Percentiles rank a stretch among this genome's conserved stretches.
Conservation (phyloP, 768 basidiomycete species). For the Mrakia gelida region DNA sequence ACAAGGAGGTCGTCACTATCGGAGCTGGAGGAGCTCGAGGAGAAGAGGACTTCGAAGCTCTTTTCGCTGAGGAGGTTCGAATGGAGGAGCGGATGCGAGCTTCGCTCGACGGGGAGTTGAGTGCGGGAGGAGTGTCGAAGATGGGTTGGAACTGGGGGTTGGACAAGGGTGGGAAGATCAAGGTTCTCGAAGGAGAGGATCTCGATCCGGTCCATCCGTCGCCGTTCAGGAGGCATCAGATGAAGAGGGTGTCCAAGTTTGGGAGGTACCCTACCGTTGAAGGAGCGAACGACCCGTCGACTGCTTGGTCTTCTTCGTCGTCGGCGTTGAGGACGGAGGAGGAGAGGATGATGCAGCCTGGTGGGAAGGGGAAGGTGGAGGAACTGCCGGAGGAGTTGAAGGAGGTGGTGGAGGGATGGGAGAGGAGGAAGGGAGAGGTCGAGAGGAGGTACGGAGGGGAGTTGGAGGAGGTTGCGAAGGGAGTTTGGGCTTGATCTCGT, state of each 20-base stretch:
- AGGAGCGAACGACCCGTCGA: not conserved
- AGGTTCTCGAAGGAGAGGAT: not conserved
- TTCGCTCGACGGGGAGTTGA: not conserved
- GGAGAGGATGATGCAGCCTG: not conserved
- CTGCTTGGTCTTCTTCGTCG: not conserved
- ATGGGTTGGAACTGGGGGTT: slow-evolving; percentile 10
- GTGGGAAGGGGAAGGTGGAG: not conserved
- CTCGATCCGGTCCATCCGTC: not conserved
- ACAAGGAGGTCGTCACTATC: not conserved
- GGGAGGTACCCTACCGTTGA: not conserved
- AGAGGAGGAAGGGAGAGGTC: not conserved
- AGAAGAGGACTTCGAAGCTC: not conserved
- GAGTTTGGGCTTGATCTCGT: not conserved
- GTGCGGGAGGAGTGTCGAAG: not conserved
- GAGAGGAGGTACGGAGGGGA: not conserved
- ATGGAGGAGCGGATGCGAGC: not conserved
- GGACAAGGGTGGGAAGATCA: not conserved
- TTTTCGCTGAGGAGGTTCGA: not conserved
- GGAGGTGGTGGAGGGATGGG: not conserved
- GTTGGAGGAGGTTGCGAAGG: not conserved
- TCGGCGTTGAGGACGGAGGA: not conserved
- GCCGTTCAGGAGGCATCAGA: slow-evolving; percentile 15
- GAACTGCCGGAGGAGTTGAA: not conserved
- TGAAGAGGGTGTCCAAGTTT: not conserved
- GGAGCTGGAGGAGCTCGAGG: not conserved